Evolutionary conservation across 352 stramenopile species (phyloP), one percentile per base, ranked within the genome.

Genomic region (Halophytophthora polymorphica): DNA sequence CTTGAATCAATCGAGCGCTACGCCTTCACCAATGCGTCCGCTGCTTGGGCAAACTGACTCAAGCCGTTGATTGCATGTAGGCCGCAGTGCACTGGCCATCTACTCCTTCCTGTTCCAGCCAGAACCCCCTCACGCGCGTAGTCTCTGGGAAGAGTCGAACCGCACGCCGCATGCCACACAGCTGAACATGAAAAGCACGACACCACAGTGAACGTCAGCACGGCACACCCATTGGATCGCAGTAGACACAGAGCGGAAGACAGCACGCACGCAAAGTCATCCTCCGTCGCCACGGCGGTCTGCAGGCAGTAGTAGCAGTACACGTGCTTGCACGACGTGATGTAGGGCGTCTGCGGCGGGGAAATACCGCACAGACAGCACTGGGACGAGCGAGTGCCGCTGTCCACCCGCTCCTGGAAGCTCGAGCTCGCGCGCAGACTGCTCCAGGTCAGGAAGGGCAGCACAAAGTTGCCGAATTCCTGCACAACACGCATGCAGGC

Each of bases 221-320:
- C 1, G 25, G 29, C 14, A 14, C 10, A 18, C 23, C 21, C 15
- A 35, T 19, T 29, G 33, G 7, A 48, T 6, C n/a, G 21, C 29
- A 28, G 25, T 4, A 31, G n/a, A 55, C 14, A 60, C n/a, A 13
- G 31, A 34, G 12, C 22, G 15, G 23, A 5, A 39, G 34, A 37
- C 21, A 52, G 11, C 33, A 80, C 75, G 39, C 73, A 92, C 80
- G 52, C 41, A 50, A 88, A 93, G 28, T 90, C 73, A 1, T 88
- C 77, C 48, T 93, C 74, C 5, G 58, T 61, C 0, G 81, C 67
- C 6, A 92, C 83, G 4, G 81, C 76, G 19, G 82, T 88, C 45
- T 93, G 80, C 14, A 93, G 52, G 47, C 83, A 93, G 47, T 89
- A 93, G 64, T 92, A 93, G 62, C 83, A 93, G 52, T 93, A 93